A percentile compares a stretch with the other conserved stretches of the same genome.
phyloP scores from a whole-genome alignment of 176 grass and related monocot genomes.

The Phoenix dactylifera region DNA sequence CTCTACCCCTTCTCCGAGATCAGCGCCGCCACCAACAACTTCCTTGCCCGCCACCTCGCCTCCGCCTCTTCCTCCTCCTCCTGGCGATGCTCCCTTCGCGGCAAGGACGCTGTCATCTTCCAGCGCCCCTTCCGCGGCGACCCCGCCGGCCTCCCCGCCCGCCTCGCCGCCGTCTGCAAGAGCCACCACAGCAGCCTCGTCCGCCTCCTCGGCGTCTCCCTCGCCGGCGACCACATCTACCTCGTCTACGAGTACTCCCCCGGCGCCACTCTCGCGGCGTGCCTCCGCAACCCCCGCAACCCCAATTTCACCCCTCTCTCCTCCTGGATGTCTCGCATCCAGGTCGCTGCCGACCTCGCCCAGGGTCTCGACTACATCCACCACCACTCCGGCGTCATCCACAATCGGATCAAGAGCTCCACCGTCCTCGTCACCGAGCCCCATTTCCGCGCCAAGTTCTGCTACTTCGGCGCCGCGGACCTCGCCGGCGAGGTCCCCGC shows the following conservation, averaged over 20 bases:
- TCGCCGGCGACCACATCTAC: slow-evolving; percentile 13
- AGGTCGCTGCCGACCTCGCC: slow-evolving; percentile 55
- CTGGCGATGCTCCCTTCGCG: slow-evolving; percentile 58
- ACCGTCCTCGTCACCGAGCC: slow-evolving; percentile 52
- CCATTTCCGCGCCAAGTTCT: slow-evolving; percentile 59
- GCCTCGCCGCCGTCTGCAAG: slow-evolving; percentile 38
- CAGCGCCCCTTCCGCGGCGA: slow-evolving; percentile 64
- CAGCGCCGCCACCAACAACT: slow-evolving; percentile 57
- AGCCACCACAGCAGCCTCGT: slow-evolving; percentile 76
- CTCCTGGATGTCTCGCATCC: slow-evolving; percentile 55
- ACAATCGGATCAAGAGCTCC: slow-evolving; percentile 78
- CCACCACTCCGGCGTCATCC: slow-evolving; percentile 44
- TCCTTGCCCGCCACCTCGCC: slow-evolving; percentile 41
- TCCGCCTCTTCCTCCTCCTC: slow-evolving; percentile 19
- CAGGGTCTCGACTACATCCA: slow-evolving; percentile 83
- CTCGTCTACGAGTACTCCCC: slow-evolving; percentile 8
- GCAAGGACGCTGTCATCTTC: slow-evolving; percentile 59
- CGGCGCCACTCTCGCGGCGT: slow-evolving; percentile 40
- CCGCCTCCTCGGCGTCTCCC: slow-evolving; percentile 70
- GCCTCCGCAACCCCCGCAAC: slow-evolving; percentile 65
- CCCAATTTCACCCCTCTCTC: slow-evolving; percentile 58
- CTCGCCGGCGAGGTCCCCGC: slow-evolving; percentile 52
- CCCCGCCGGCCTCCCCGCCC: slow-evolving; percentile 22
- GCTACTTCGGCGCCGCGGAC: slow-evolving; percentile 66
- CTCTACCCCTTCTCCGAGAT: slow-evolving; percentile 57